These are phyloP conservation scores for Calocera viscosa DNA, from an alignment of 768 basidiomycete species.

Conservation along the genomic window DNA sequence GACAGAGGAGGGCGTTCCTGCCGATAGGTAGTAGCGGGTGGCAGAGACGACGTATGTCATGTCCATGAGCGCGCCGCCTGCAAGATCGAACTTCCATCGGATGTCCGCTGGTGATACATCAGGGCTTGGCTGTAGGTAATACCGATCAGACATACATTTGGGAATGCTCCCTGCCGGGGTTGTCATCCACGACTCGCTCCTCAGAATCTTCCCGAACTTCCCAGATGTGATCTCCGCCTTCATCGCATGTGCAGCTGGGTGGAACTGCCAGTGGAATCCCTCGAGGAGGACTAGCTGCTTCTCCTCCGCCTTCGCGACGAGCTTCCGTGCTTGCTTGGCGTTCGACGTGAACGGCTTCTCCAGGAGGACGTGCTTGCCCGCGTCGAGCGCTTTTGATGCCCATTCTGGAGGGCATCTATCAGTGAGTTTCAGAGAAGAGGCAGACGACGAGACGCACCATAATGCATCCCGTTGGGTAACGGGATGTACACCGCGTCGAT, in stretches of 20 bases:
- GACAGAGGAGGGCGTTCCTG: slow-evolving; percentile 34
- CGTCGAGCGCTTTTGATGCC: slow-evolving; percentile 15
- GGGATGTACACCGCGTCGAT: slow-evolving; percentile 16
- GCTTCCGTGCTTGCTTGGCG: slow-evolving; percentile 10
- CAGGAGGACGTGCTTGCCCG: slow-evolving; percentile 15
- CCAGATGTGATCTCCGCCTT: slow-evolving; percentile 12
- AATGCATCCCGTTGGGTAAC: slow-evolving; percentile 14
- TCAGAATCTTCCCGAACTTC: slow-evolving; percentile 13
- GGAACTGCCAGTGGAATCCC: slow-evolving; percentile 15
- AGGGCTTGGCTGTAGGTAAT: background rate
- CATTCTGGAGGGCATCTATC: slow-evolving; percentile 7
- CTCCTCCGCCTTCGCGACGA: slow-evolving; percentile 8
- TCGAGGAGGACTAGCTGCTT: slow-evolving; percentile 11
- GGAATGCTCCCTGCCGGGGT: slow-evolving; percentile 12
- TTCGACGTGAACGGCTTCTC: slow-evolving; percentile 15
- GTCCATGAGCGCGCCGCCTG: slow-evolving; percentile 13
- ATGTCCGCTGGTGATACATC: slow-evolving; percentile 3
- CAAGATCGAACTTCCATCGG: slow-evolving; percentile 15
- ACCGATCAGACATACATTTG: background rate
- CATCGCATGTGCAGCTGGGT: slow-evolving; percentile 13
- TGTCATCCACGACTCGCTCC: slow-evolving; percentile 12
- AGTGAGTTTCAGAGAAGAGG: background rate
- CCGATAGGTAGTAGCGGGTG: slow-evolving; percentile 30
- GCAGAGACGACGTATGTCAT: slow-evolving; percentile 5
- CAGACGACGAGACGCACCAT: background rate